Percentiles rank a stretch among this genome's conserved stretches.
Conservation (phyloP, 345 rosid species). For the Conringia planisiliqua region DNA sequence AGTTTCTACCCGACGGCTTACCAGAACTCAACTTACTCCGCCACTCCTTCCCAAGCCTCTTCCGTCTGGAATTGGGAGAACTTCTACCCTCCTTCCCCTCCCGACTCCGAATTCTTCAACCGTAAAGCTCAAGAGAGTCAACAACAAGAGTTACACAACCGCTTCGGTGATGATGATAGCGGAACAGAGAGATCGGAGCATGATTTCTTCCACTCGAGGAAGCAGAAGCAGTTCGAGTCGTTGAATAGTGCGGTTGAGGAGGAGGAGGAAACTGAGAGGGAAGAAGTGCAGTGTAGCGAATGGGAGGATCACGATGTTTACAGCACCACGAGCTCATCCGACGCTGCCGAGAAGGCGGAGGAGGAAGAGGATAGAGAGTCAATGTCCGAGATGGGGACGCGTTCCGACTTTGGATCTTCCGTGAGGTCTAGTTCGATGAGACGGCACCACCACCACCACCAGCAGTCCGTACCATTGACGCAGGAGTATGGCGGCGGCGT, state of each 20-base stretch:
- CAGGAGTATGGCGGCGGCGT: slow-evolving; percentile 26
- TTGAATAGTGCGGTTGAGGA: slow-evolving; percentile 13
- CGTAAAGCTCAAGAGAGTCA: slow-evolving; percentile 39
- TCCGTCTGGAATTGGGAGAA: slow-evolving; percentile 99
- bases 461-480: slow-evolving; percentile 6
- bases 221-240: slow-evolving; percentile 19
- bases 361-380: slow-evolving; percentile 48
- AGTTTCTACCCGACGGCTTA: slow-evolving; percentile 65
- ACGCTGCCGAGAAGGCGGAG: slow-evolving; percentile 47
- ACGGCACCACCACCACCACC: slow-evolving; percentile 3
- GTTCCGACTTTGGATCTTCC: slow-evolving; percentile 60
- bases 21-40: slow-evolving; percentile 66
- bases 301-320: slow-evolving; percentile 86
- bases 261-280: slow-evolving; percentile 66
- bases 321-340: slow-evolving; percentile 60
- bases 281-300: slow-evolving; percentile 96
- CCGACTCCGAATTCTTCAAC: slow-evolving; percentile 78
- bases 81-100: slow-evolving; percentile 93
- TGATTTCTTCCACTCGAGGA: slow-evolving; percentile 47
- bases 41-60: slow-evolving; percentile 84
- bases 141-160: slow-evolving; percentile 13
- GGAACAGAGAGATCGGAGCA: slow-evolving; percentile 69
- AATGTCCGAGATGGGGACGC: slow-evolving; percentile 69
- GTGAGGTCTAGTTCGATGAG: slow-evolving; percentile 35
- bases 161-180: slow-evolving; percentile 28